Evolutionary conservation across 345 rosid species (phyloP).

Genomic region (Arabis alpina): DNA sequence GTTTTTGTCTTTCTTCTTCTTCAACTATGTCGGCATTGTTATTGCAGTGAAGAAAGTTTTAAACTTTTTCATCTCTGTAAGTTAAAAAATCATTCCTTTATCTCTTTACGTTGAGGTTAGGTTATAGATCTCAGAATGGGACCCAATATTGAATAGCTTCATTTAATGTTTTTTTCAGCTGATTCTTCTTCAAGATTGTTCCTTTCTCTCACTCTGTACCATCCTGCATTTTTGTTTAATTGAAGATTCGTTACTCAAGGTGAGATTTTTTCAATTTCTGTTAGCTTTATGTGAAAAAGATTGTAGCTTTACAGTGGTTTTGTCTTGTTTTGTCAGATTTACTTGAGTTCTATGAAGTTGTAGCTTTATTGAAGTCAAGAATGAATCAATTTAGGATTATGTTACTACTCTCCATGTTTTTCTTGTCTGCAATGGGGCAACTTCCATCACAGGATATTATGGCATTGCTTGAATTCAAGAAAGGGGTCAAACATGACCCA

Average conservation of each 20-base stretch:
- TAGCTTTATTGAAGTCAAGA: conserved; percentile 30
- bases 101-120: conserved; percentile 26
- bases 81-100: conserved; percentile 45
- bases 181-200: conserved; percentile 44
- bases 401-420: conserved; percentile 47
- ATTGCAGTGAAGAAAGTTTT: conserved; percentile 42
- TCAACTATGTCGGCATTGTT: conserved; percentile 50
- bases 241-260: conserved; percentile 38
- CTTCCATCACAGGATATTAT: conserved; percentile 97
- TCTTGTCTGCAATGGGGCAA: conserved; percentile 70
- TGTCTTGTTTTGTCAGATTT: conserved; percentile 35
- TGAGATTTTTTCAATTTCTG: not conserved
- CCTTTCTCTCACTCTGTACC: conserved; percentile 33
- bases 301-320: conserved; percentile 18
- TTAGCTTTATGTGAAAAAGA: not conserved
- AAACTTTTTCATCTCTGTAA: conserved; percentile 34
- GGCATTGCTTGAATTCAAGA: conserved; percentile 93
- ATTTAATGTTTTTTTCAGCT: conserved; percentile 46
- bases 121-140: conserved; percentile 49
- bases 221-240: conserved; percentile 29
- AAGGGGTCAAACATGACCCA: conserved; percentile 94
- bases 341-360: conserved; percentile 30
- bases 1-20: conserved; percentile 40
- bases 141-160: conserved; percentile 41
- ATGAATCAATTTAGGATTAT: conserved; percentile 62